Base-by-base conservation (phyloP, 768 basidiomycete species). In the Flagelloscypha sp. region DNA sequence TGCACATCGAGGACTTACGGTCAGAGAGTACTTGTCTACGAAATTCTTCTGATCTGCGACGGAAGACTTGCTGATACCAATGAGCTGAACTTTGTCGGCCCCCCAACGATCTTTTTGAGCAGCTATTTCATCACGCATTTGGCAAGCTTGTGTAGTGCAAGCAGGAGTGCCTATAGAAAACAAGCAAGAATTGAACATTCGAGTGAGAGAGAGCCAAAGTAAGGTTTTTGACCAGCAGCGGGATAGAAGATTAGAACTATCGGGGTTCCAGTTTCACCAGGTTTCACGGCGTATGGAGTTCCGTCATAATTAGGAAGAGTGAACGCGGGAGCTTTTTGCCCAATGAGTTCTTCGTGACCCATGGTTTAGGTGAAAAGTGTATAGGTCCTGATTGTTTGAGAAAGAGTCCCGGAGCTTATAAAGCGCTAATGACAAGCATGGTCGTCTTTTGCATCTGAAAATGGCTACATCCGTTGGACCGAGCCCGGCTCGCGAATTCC, bases 211-310 rank as follows among this genome's bases (percentile, higher is more conserved):
- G n/a, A n/a, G n/a, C n/a, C n/a, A n/a, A n/a, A n/a, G n/a, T n/a
- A n/a, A n/a, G n/a, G 41, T 42, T 25, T 27, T 56, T 40, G 56
- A 79, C 81, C 76, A 25, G 81, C 70, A 48, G 70, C 65, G 7
- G 84, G 84, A 47, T 83, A 86, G 60, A 90, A 89, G 65, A 88
- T 86, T 24, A 90, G 41, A 7, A 72, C 82, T 15, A 72, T 69
- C 1, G 87, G 84, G 36, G 72, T 53, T 13, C 68, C 72, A 24
- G 61, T 65, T 31, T 61, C 63, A 8, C 72, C 77, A 2, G 81
- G 78, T 18, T 62, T 72, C 45, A 87, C 63, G 5, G 68, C 72
- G 52, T 69, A 84, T 5, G 57, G 48, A 36, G 76, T 56, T 3
- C 83, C 84, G 36, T 79, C 69, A 20, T 76, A 68, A 45, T 82